Base-by-base conservation (phyloP, 2,329 filamentous ascomycete species). In the Didymella lethalis region DNA sequence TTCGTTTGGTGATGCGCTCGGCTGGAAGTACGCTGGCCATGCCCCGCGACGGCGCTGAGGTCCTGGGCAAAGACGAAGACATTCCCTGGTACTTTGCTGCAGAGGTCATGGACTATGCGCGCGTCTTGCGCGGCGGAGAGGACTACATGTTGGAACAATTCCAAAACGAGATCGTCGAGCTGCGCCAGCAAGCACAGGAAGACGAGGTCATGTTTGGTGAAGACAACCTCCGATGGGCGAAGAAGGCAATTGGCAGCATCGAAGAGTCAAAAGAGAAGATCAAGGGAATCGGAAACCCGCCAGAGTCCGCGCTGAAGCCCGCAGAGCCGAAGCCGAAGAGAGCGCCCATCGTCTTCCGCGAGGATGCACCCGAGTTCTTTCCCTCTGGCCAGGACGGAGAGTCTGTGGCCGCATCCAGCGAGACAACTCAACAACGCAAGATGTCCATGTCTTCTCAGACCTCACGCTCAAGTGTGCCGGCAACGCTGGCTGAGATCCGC, bases 81-180 rank as follows among this genome's bases (percentile, higher is more conserved):
- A 87, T 98, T 34, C 95, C 95, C 0, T 99, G 95, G 95, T 92
- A 96, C 75, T 93, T 95, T 78, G 92, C 92, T 6, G 93, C 92
- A 10, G 96, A 97, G 69, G 93, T 97, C 34, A 85, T 96, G 73
- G 95, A 99, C 74, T 99, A 97, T 77, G 92, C 93, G 16, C 88
- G 93, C 38, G 90, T 98, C 54, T 97, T 99, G 91, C 96, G 94
- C 74, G 95, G 93, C 7, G 94, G 92, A 4, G 88, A 90, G 68
- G 88, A 90, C 32, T 99, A 99, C 74, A 94, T 99, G 89, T 75
- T 82, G 12, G 83, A 87, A 52, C 91, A 98, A 72, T 94, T 89
- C 67, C 88, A 96, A 62, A 81, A 86, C 36, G 94, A 98, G 74
- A 88, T 97, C 34, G 81, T 85, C 38, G 88, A 91, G 18, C 81